Evolutionary conservation across 2,329 filamentous ascomycete species (phyloP).

Genomic region (Nothophaeocryptopus gaeumannii): DNA sequence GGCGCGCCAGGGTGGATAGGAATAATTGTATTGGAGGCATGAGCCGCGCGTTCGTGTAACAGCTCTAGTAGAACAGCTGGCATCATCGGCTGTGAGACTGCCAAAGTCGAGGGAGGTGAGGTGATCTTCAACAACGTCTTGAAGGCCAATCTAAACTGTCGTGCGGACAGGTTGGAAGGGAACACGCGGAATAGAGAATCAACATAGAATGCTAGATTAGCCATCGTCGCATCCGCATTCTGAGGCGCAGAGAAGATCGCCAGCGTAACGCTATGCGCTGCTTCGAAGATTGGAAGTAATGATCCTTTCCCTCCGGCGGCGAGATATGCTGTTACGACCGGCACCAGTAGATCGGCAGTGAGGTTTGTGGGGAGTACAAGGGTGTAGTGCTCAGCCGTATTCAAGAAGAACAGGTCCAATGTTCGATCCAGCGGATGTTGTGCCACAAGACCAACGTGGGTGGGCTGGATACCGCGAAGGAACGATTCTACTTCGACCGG

Average conservation of each 20-base stretch:
- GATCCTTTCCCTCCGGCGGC: slow-evolving; percentile 55
- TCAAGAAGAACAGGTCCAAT: slow-evolving; percentile 85
- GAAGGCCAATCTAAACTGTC: slow-evolving; percentile 87
- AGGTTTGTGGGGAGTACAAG: slow-evolving; percentile 63
- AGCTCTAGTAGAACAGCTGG: slow-evolving; percentile 79
- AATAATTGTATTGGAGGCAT: slow-evolving; percentile 49
- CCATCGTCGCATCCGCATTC: slow-evolving; percentile 67
- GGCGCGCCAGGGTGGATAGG: slow-evolving; percentile 39
- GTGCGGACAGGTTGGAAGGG: slow-evolving; percentile 70
- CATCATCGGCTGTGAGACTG: slow-evolving; percentile 70
- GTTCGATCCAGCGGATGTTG: slow-evolving; percentile 65
- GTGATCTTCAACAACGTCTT: slow-evolving; percentile 79
- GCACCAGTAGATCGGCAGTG: slow-evolving; percentile 70
- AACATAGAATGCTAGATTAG: slow-evolving; percentile 78
- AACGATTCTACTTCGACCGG: slow-evolving; percentile 64
- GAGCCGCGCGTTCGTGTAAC: slow-evolving; percentile 62
- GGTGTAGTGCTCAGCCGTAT: slow-evolving; percentile 79
- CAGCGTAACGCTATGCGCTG: slow-evolving; percentile 78
- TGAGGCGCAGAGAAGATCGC: slow-evolving; percentile 77
- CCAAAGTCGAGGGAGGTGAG: slow-evolving; percentile 73
- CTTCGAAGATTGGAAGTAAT: slow-evolving; percentile 74
- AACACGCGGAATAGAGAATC: slow-evolving; percentile 76
- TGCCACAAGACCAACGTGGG: slow-evolving; percentile 54
- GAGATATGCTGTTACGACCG: slow-evolving; percentile 73
- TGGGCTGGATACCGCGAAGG: slow-evolving; percentile 60